Base-by-base conservation (phyloP, 495 filamentous ascomycete species). In the Thozetella sp. region DNA sequence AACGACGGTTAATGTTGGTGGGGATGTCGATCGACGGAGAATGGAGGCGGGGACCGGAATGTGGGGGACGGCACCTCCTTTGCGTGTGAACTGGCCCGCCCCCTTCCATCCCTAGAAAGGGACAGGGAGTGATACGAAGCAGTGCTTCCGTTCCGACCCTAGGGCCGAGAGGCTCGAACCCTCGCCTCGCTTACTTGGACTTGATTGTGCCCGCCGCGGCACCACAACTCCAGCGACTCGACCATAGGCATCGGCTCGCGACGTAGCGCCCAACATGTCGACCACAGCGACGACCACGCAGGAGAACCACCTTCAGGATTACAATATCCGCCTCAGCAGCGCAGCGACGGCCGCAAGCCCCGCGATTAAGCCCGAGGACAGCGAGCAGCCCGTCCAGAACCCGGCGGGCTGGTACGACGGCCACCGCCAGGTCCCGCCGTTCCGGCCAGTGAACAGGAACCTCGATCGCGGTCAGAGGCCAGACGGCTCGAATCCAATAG, bases 341-440 rank as follows among this genome's bases (percentile, higher is more conserved):
- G 67, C 11, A 51, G 56, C 13, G 63, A 66, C 53, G 25, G 59
- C n/a, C 50, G n/a, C 53, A 61, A 23, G 45, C 57, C 22, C 27
- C 56, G 54, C n/a, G 63, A 56, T 48, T 62, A 54, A 56, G 67
- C 34, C 64, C 70, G 22, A 25, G 65, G 63, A 48, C 48, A 51
- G 24, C 66, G 64, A n/a, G 9, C 34, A 62, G 22, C 12, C 19
- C 65, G 13, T 55, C 54, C 15, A 62, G 40, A 74, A 76, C 57
- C 69, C 73, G 13, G 55, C 58, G 13, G 58, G 72, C 53, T 85
- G 80, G 83, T 74, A 77, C 1, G 66, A 67, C 1, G 58, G 81
- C 55, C 72, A 83, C 59, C 78, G 79, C 26, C 76, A 78, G 20
- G 71, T 85, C 15, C 84, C 82, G 19, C 59, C 73, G 0, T 80